Evolutionary conservation across 176 grass and related monocot species (phyloP).

Genomic region (Coix lacrymajobi): DNA sequence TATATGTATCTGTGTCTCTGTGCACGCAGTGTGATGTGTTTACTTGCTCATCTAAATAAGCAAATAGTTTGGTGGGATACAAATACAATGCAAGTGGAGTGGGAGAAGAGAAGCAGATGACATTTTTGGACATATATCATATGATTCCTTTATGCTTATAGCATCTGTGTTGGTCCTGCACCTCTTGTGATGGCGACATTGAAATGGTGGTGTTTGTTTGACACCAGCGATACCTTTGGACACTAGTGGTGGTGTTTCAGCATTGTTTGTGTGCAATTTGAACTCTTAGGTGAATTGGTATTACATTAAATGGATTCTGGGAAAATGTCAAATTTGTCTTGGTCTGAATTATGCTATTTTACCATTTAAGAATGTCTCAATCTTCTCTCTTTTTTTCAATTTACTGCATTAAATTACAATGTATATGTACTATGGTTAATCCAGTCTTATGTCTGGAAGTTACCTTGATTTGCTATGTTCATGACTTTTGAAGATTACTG

Average conservation of each 20-base stretch:
- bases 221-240: background rate
- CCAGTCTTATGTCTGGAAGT: background rate
- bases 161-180: background rate
- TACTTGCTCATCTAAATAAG: background rate
- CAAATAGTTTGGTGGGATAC: background rate
- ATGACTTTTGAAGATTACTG: conserved; percentile 48
- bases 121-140: background rate
- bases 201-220: background rate
- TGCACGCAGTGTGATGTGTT: background rate
- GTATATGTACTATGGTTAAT: background rate
- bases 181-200: background rate
- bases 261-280: background rate
- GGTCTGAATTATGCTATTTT: background rate
- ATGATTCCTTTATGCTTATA: background rate
- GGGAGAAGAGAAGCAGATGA: background rate
- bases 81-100: background rate
- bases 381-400: background rate
- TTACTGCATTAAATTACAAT: background rate
- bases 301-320: background rate
- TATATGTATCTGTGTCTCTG: background rate
- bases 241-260: background rate
- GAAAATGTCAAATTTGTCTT: background rate
- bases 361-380: background rate
- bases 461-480: conserved; percentile 19
- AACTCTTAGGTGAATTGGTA: background rate